Conservation (phyloP, 2,329 filamentous ascomycete genomes). For the Pestalotiopsis sp. region DNA sequence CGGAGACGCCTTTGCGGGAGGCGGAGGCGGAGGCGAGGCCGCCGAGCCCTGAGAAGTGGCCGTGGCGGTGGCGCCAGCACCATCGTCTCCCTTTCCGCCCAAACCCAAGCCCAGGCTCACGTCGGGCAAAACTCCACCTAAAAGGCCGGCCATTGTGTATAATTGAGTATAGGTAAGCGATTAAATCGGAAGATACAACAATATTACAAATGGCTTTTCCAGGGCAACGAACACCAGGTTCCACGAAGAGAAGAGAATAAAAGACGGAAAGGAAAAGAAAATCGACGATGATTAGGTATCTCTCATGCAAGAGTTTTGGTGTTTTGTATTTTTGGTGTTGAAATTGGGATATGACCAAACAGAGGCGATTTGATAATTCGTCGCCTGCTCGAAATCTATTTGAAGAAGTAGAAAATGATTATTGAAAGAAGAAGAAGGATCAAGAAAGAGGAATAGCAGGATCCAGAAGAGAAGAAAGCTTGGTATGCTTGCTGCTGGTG, state of each 20-base stretch:
- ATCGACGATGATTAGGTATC: not conserved
- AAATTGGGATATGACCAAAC: not conserved
- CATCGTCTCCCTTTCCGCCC: slow-evolving; percentile 13
- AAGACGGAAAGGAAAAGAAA: slow-evolving; percentile 3
- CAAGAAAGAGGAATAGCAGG: not conserved
- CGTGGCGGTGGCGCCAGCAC: not conserved
- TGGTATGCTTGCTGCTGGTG: not conserved
- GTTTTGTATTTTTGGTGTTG: not conserved
- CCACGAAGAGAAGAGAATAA: slow-evolving; percentile 7
- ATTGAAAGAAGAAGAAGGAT: slow-evolving; percentile 1
- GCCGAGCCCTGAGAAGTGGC: not conserved
- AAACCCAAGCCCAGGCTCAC: slow-evolving; percentile 11
- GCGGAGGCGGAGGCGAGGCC: not conserved
- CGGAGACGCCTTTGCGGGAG: not conserved
- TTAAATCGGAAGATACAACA: not conserved
- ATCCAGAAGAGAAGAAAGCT: not conserved
- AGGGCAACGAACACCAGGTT: slow-evolving; percentile 15
- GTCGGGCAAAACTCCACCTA: slow-evolving; percentile 13
- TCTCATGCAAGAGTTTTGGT: not conserved
- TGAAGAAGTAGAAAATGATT: not conserved
- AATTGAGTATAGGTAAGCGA: not conserved
- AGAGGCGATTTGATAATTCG: not conserved
- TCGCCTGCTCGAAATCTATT: not conserved
- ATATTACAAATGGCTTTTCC: slow-evolving; percentile 5
- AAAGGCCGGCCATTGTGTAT: slow-evolving; percentile 18